phyloP scores from a whole-genome alignment of 805 yeast species.

The Tetrapisispora arboricola region DNA sequence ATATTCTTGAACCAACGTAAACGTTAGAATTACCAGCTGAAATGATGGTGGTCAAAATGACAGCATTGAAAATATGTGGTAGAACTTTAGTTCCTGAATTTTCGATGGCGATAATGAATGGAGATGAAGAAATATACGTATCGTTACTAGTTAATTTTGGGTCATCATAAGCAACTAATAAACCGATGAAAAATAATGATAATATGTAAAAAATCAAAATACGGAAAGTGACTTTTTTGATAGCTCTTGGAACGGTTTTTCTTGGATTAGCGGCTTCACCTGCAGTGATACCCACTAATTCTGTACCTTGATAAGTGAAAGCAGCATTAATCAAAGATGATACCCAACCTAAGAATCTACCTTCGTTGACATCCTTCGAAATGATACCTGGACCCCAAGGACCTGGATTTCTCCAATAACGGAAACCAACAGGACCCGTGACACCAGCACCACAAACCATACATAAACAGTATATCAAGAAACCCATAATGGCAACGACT shows the following conservation, averaged over 20 bases:
- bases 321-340: conserved; percentile 61
- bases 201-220: conserved; percentile 55
- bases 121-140: conserved; percentile 47
- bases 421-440: conserved; percentile 64
- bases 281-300: conserved; percentile 62
- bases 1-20: conserved; percentile 59
- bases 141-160: conserved; percentile 33
- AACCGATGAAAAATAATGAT: conserved; percentile 58
- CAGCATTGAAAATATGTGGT: conserved; percentile 65
- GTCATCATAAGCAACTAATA: conserved; percentile 61
- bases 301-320: conserved; percentile 77
- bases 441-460: conserved; percentile 70
- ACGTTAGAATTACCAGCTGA: conserved; percentile 77
- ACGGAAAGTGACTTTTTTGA: conserved; percentile 57
- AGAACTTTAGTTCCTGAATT: conserved; percentile 57
- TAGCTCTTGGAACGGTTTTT: conserved; percentile 61
- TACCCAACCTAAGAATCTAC: conserved; percentile 59
- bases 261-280: conserved; percentile 67
- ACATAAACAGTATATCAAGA: conserved; percentile 52
- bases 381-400: conserved; percentile 61
- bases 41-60: conserved; percentile 52
- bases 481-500: conserved; percentile 62
- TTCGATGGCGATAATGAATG: conserved; percentile 61
- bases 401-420: conserved; percentile 75
- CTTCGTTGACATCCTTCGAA: conserved; percentile 40